These are phyloP conservation scores for Paramecium biaurelia DNA, from an alignment of 73 alveolate species.

Conservation along the genomic window DNA sequence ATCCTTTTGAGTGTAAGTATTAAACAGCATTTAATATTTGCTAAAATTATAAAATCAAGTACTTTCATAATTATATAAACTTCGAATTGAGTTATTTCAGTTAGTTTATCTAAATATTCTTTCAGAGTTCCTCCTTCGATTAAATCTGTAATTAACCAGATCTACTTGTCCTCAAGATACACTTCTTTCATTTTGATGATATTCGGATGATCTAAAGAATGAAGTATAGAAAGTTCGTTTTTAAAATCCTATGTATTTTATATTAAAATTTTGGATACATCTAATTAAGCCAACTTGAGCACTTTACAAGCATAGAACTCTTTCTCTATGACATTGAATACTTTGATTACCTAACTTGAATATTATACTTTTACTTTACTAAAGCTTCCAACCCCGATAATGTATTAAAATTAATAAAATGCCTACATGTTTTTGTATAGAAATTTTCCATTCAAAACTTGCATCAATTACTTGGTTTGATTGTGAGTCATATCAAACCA, in stretches of 20 bases:
- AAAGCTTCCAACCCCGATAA: neutral
- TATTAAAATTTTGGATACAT: neutral
- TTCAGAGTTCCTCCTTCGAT: constrained; percentile 35
- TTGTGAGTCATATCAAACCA: neutral
- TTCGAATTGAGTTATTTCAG: neutral
- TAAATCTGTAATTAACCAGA: neutral
- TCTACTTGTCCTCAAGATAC: neutral
- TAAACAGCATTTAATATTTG: neutral
- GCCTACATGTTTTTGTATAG: neutral
- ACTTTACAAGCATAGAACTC: constrained; percentile 24
- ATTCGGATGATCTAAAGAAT: neutral
- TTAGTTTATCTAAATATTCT: neutral
- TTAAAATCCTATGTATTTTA: neutral
- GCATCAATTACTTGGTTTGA: neutral
- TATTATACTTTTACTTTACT: neutral
- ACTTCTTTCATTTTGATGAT: neutral
- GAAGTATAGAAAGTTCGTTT: neutral
- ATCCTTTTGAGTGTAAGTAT: constrained; percentile 19
- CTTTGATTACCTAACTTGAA: neutral
- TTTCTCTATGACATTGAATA: neutral
- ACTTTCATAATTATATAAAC: constrained; percentile 30
- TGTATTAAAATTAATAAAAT: neutral
- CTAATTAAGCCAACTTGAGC: neutral
- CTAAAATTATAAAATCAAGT: neutral
- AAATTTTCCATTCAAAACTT: neutral